phyloP scores from a whole-genome alignment of 225 moss, liverwort and hornwort species.

The Polytrichum commune region DNA sequence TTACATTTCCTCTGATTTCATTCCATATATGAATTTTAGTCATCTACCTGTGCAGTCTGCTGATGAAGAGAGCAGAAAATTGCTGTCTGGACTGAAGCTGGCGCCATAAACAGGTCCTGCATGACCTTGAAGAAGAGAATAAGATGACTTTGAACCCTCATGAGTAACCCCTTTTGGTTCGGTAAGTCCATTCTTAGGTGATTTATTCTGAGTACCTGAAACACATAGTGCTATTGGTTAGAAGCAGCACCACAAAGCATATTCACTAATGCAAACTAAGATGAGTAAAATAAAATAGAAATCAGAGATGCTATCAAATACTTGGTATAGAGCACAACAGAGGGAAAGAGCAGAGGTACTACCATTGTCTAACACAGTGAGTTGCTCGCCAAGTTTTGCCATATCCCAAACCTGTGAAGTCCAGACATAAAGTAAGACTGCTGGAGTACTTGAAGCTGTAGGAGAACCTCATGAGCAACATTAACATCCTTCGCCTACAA shows the following conservation, averaged over 20 bases:
- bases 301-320: too few relatives aligned
- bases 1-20: background rate
- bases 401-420: conserved; percentile 77
- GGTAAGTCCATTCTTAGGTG: conserved; percentile 54
- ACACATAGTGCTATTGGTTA: background rate
- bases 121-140: conserved; percentile 76
- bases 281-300: too few relatives aligned
- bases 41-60: conserved; percentile 69
- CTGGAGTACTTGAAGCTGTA: too few relatives aligned
- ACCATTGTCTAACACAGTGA: conserved; percentile 46
- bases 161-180: conserved; percentile 47
- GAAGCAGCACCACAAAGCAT: too few relatives aligned
- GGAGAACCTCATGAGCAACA: too few relatives aligned
- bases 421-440: background rate
- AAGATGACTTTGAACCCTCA: conserved; percentile 63
- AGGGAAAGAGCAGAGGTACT: background rate
- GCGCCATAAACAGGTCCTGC: conserved; percentile 94
- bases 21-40: too few relatives aligned
- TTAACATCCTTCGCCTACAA: too few relatives aligned
- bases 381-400: conserved; percentile 73
- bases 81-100: conserved; percentile 91
- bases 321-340: too few relatives aligned
- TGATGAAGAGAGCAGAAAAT: conserved; percentile 84
- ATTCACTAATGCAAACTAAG: too few relatives aligned
- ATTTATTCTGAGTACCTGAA: conserved; percentile 46